Base-by-base conservation (phyloP, 306 rosid species). In the Albizia julibrissin region DNA sequence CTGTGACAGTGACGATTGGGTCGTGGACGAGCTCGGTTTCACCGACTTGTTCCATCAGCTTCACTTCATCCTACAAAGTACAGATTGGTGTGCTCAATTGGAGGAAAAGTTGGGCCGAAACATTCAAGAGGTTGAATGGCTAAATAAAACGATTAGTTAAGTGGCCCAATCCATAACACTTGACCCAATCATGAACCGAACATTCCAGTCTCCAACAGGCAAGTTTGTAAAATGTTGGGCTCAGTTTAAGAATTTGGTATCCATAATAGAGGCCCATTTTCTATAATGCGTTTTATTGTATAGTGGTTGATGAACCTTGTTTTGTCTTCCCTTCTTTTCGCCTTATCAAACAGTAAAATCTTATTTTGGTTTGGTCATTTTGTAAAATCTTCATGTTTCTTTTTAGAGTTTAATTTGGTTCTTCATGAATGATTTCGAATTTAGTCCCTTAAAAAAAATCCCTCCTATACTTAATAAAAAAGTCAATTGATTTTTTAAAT, bases 1-100 rank as follows among this genome's bases (percentile, higher is more conserved):
- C 43, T 84, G 90, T 29, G 98, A 94, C 10, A 92, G 95, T 70
- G 97, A 94, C 81, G 82, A 91, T 0, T 94, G 95, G 92, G 90
- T 90, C 70, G 86, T 94, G 43, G 92, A 94, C 4, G 92, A 88
- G 52, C 75, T 94, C 46, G 97, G 94, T 74, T 75, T 66, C 27
- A 86, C 86, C 3, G 89, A 88, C 69, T 78, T 86, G 85, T 94
- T 92, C 92, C 87, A 91, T 74, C 62, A 83, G 11, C n/a, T n/a
- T n/a, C n/a, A n/a, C n/a, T n/a, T n/a, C n/a, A n/a, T n/a, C n/a
- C n/a, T n/a, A 6, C 39, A 6, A 5, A 37, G 8, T 37, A 37
- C 39, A 34, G 10, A 10, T 42, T 10, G 46, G 13, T 10, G 12
- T 43, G 0, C 46, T 43, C 12, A 43, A 10, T 43, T 10, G 12